Evolutionary conservation across 495 filamentous ascomycete species (phyloP), one percentile per base, ranked within the genome.

Genomic region (Neurospora terricola): DNA sequence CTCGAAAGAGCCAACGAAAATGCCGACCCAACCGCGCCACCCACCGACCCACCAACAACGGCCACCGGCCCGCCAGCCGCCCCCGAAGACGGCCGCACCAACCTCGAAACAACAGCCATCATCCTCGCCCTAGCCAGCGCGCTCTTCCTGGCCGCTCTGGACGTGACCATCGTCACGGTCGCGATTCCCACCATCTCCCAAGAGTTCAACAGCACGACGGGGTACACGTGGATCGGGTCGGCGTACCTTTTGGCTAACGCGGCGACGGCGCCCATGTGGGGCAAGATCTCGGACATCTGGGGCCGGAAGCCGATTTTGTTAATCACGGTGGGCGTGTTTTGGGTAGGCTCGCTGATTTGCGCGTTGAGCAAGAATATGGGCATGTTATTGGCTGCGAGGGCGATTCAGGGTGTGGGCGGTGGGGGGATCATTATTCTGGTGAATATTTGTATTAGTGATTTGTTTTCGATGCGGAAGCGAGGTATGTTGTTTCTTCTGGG

Each of bases 261-360:
- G 2, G 88, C 92, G 4, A 87, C 88, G 37, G 89, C 89, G 30
- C 92, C 92, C 0, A 83, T 90, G 71, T 94, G 93, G 92, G 93
- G 91, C n/a, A 94, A 94, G 78, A 81, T 94, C 43, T 90, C 88
- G 75, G 94, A 97, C 77, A 95, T 97, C 72, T 96, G 90, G 86
- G 94, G 94, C 1, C 88, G 94, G 34, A 97, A 96, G 77, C 89
- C 87, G 3, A 90, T 96, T 70, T 83, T 97, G 68, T 82, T 97
- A 11, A 71, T 90, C 2, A 92, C 93, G 42, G 92, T 91, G 48
- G 81, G 84, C 30, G 79, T 93, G 34, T 97, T 97, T 83, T 89
- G 95, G 75, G 79, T 93, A 11, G 93, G 91, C 5, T 92, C 89
- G 73, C 81, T 97, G 73, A 84, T 96, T 48, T 89, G 90, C 71